Evolutionary conservation across 106 monocot species (phyloP).

Genomic region (Platanthera zijinensis): DNA sequence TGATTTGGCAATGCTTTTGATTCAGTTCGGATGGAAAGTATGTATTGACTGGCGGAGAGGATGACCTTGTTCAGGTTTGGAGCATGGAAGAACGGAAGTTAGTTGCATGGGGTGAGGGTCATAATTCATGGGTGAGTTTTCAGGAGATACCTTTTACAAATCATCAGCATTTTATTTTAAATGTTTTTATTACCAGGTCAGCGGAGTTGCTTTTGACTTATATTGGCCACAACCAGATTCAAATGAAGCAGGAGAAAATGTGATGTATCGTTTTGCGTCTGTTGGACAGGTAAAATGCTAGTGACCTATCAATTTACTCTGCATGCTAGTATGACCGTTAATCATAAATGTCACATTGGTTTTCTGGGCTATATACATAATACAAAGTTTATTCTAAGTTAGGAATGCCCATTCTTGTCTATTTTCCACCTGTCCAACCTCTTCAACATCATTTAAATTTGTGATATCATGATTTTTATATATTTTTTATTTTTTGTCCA

Average conservation of each 20-base stretch:
- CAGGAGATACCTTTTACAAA: background rate
- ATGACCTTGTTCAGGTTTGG: slow-evolving; percentile 97
- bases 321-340: background rate
- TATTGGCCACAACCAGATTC: slow-evolving; percentile 84
- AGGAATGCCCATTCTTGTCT: too few relatives aligned
- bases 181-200: slow-evolving; percentile 46
- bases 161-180: background rate
- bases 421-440: too few relatives aligned
- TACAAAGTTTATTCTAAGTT: too few relatives aligned
- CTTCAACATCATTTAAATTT: too few relatives aligned
- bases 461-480: too few relatives aligned
- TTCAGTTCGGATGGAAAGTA: slow-evolving; percentile 86
- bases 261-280: slow-evolving; percentile 86
- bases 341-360: too few relatives aligned
- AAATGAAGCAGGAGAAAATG: slow-evolving; percentile 71
- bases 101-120: slow-evolving; percentile 95
- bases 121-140: slow-evolving; percentile 84
- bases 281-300: slow-evolving; percentile 73
- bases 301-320: background rate
- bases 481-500: too few relatives aligned
- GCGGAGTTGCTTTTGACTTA: slow-evolving; percentile 96
- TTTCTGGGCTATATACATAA: too few relatives aligned
- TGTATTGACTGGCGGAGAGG: slow-evolving; percentile 88
- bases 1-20: too few relatives aligned
- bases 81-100: slow-evolving; percentile 86